Percentiles rank a stretch among this genome's conserved stretches.
Conservation (phyloP, 106 monocot species). For the Amphibolis antarctica region DNA sequence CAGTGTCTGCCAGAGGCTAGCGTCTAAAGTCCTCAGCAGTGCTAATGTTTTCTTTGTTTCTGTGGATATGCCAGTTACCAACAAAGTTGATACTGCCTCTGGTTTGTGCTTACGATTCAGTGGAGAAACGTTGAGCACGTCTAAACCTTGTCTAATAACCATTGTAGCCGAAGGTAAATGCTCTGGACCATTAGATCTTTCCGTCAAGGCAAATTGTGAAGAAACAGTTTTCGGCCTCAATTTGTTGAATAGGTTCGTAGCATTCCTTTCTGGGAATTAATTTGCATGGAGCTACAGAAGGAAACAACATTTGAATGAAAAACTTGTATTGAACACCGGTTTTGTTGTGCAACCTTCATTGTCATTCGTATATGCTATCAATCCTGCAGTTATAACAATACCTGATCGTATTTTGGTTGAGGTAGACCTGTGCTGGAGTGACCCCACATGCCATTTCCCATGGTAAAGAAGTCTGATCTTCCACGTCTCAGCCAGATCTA, state of each 20-base stretch:
- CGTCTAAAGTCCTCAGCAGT: constrained; percentile 70
- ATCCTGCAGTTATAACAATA: too few species aligned
- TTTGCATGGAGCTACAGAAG: background rate
- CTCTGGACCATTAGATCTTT: constrained; percentile 43
- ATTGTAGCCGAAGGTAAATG: constrained; percentile 45
- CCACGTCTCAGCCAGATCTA: too few species aligned
- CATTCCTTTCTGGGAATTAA: constrained; percentile 32
- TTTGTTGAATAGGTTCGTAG: constrained; percentile 60
- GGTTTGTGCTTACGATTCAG: constrained; percentile 67
- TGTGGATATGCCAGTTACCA: constrained; percentile 68
- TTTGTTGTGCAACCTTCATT: background rate
- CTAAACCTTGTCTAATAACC: constrained; percentile 69
- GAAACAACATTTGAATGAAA: background rate
- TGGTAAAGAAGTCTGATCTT: too few species aligned
- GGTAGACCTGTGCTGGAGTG: too few species aligned
- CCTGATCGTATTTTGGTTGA: too few species aligned
- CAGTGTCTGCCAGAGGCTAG: constrained; percentile 35
- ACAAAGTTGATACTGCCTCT: constrained; percentile 47
- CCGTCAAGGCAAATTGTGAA: constrained; percentile 81
- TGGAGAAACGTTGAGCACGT: constrained; percentile 62
- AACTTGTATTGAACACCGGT: background rate
- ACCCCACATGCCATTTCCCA: too few species aligned
- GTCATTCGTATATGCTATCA: background rate
- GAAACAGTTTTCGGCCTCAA: constrained; percentile 86
- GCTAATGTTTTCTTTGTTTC: constrained; percentile 60